These are phyloP conservation scores for Stevia rebaudiana DNA, from an alignment of 140 eudicot species.

Conservation along the genomic window DNA sequence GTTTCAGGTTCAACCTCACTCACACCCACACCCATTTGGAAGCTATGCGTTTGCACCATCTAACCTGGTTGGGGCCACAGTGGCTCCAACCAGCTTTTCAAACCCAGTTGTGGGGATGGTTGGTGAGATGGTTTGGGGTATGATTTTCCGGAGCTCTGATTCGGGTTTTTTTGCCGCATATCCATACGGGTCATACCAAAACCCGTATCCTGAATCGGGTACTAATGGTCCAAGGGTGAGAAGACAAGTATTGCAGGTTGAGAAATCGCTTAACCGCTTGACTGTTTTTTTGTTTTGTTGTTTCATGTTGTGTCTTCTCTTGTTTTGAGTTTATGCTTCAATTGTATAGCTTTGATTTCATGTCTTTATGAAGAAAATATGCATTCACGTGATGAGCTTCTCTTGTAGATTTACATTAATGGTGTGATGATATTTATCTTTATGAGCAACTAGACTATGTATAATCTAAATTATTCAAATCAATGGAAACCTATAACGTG, in stretches of 20 bases:
- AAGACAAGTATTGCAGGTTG: constrained; percentile 79
- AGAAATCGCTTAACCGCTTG: constrained; percentile 73
- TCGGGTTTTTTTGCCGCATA: constrained; percentile 46
- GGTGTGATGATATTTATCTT: constrained; percentile 6
- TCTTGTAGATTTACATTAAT: constrained; percentile 15
- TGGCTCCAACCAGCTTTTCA: constrained; percentile 34
- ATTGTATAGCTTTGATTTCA: constrained; percentile 19
- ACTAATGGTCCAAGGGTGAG: constrained; percentile 52
- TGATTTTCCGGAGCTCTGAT: constrained; percentile 61
- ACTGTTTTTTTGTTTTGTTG: constrained; percentile 73
- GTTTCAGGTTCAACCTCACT: constrained; percentile 33
- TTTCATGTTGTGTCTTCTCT: constrained; percentile 66
- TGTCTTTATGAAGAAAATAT: constrained; percentile 11
- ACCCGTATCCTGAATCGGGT: constrained; percentile 32
- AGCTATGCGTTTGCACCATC: constrained; percentile 35
- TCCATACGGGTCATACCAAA: constrained; percentile 42
- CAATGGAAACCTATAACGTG: no score
- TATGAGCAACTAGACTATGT: no score
- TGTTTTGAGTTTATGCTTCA: constrained; percentile 40
- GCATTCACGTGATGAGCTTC: background rate
- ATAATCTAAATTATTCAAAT: no score
- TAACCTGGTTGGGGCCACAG: constrained; percentile 32
- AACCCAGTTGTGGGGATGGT: constrained; percentile 63
- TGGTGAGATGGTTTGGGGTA: constrained; percentile 73
- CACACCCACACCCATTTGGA: constrained; percentile 44